phyloP scores from a whole-genome alignment of 2,329 filamentous ascomycete species.

The Fusarium continuum region DNA sequence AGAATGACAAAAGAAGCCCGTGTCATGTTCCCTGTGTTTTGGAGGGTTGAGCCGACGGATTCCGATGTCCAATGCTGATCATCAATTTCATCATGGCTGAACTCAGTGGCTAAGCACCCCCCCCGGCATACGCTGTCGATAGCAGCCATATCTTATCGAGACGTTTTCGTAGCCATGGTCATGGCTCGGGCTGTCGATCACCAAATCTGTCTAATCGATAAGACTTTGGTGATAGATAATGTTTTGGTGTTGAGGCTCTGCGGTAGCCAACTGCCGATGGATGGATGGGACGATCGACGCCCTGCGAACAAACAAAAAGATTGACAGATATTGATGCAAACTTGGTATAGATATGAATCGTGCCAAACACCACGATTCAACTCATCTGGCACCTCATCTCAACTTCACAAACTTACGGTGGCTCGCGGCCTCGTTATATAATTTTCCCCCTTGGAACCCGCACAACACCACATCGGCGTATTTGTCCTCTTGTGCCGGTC shows the following conservation, averaged over 20 bases:
- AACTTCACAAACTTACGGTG: not conserved
- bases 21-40: not conserved
- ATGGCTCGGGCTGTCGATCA: constrained; percentile 15
- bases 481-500: constrained; percentile 29
- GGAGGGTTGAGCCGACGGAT: constrained; percentile 22
- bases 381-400: not conserved
- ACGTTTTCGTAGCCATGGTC: not conserved
- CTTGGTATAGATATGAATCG: not conserved
- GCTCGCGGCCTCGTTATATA: constrained; percentile 33
- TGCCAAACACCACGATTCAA: constrained; percentile 8
- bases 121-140: not conserved
- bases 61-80: constrained; percentile 17
- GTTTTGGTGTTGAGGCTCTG: constrained; percentile 34
- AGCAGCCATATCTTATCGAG: constrained; percentile 24
- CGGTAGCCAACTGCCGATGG: constrained; percentile 29
- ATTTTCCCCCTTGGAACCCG: constrained; percentile 4
- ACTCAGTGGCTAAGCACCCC: not conserved
- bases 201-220: constrained; percentile 7
- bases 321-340: not conserved
- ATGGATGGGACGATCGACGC: constrained; percentile 3
- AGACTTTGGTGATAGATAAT: constrained; percentile 5
- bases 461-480: constrained; percentile 29
- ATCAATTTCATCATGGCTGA: constrained; percentile 11
- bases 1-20: not conserved
- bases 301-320: not conserved